Percentiles rank a stretch among this genome's conserved stretches.
These are phyloP conservation scores for Martiniozyma abietophila DNA, from an alignment of 805 yeast species.

Conservation along the genomic window DNA sequence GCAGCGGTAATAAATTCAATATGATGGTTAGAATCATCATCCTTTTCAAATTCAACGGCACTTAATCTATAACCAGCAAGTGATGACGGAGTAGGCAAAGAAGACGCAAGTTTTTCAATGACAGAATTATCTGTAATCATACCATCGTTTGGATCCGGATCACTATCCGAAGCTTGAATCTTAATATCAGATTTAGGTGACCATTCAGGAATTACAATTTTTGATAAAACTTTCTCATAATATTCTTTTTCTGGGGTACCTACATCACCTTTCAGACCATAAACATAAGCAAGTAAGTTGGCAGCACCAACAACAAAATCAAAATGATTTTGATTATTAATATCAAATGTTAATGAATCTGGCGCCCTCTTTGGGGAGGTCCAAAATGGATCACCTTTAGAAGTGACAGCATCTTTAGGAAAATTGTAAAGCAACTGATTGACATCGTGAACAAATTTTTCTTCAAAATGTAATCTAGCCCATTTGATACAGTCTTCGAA, in stretches of 20 bases:
- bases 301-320: slow-evolving; percentile 86
- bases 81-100: slow-evolving; percentile 81
- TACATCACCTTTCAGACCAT: slow-evolving; percentile 74
- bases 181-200: slow-evolving; percentile 64
- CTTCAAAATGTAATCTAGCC: slow-evolving; percentile 88
- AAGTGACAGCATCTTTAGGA: slow-evolving; percentile 88
- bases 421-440: slow-evolving; percentile 86
- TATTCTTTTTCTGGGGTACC: slow-evolving; percentile 37
- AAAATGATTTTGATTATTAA: slow-evolving; percentile 66
- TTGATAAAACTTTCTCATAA: slow-evolving; percentile 46
- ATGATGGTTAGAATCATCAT: slow-evolving; percentile 94
- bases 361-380: slow-evolving; percentile 97
- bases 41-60: slow-evolving; percentile 96
- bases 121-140: slow-evolving; percentile 48
- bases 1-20: slow-evolving; percentile 95
- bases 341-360: slow-evolving; percentile 68
- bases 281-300: slow-evolving; percentile 80
- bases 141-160: slow-evolving; percentile 74
- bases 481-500: slow-evolving; percentile 93
- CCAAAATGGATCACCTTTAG: slow-evolving; percentile 94
- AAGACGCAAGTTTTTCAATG: slow-evolving; percentile 57
- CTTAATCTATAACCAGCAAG: slow-evolving; percentile 79
- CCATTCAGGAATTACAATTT: slow-evolving; percentile 51
- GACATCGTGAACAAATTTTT: slow-evolving; percentile 76
- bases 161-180: slow-evolving; percentile 80